These are phyloP conservation scores for Thelonectria olida DNA, from an alignment of 2,329 filamentous ascomycete species.

Conservation along the genomic window DNA sequence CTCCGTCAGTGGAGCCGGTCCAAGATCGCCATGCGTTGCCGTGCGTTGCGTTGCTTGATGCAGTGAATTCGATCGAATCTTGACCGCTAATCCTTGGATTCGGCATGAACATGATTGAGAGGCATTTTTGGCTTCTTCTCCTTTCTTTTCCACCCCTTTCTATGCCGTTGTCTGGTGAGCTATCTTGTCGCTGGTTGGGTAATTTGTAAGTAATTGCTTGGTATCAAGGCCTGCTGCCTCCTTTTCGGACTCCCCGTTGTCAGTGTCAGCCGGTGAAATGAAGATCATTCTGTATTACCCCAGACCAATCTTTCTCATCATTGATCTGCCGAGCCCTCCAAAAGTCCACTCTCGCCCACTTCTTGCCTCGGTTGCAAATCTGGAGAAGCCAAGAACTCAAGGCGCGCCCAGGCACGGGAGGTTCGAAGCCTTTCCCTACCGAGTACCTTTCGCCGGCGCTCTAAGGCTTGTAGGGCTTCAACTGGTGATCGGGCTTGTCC, in stretches of 20 bases:
- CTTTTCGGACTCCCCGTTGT: not conserved
- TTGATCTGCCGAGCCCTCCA: not conserved
- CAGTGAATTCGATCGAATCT: not conserved
- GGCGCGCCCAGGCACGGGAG: not conserved
- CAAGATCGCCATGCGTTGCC: not conserved
- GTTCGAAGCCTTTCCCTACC: too few species aligned
- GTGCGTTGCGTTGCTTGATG: not conserved
- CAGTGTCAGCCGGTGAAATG: not conserved
- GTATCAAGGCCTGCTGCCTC: not conserved
- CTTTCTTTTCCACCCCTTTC: not conserved
- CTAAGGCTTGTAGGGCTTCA: not conserved
- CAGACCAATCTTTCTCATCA: not conserved
- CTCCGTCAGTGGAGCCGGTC: not conserved
- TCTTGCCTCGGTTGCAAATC: not conserved
- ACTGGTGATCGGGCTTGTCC: not conserved
- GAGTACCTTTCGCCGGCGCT: not conserved
- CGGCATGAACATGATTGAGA: slow-evolving; percentile 1
- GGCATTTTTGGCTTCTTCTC: not conserved
- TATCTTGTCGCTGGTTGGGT: too few species aligned
- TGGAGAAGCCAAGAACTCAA: not conserved
- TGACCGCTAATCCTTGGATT: not conserved
- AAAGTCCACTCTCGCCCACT: not conserved
- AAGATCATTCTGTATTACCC: not conserved
- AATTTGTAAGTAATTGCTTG: not conserved
- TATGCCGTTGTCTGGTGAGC: not conserved